These are phyloP conservation scores for Arabidopsis thaliana DNA, from an alignment of 345 rosid genomes.

Conservation along the genomic window TAIR10.1 NC_003070.9:679501-680000, in stretches of 20 bases:
- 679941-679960: constrained; percentile 64
- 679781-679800: constrained; percentile 16
- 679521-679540: constrained; percentile 34
- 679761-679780: neutral
- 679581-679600: constrained; percentile 44
- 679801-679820: neutral
- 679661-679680: constrained; percentile 34
- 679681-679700: constrained; percentile 33
- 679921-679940: constrained; percentile 65
- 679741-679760: neutral
- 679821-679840: constrained; percentile 77
- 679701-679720: constrained; percentile 39
- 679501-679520: neutral
- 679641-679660: constrained; percentile 44
- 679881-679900: constrained; percentile 67
- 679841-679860: constrained; percentile 77
- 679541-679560: neutral
- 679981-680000: constrained; percentile 77
- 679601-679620: constrained; percentile 47
- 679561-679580: constrained; percentile 23
- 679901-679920: constrained; percentile 60
- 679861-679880: constrained; percentile 76
- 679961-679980: constrained; percentile 62
- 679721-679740: constrained; percentile 31
- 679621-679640: constrained; percentile 42